Base-by-base conservation (phyloP, 2,329 filamentous ascomycete species). In the Monosporascus sp. region DNA sequence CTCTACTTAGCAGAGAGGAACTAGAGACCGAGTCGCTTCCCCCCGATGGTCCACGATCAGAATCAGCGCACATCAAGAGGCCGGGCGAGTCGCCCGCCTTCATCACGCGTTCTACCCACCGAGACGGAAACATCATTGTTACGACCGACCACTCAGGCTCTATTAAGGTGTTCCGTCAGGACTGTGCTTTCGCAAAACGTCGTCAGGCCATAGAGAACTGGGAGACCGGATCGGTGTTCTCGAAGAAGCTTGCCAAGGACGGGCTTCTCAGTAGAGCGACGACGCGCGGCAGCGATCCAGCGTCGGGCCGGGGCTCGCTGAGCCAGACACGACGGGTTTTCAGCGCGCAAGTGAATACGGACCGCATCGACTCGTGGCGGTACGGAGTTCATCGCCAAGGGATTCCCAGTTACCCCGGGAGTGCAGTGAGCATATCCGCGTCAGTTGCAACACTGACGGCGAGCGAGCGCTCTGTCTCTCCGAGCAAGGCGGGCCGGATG, bases 81-180 rank as follows among this genome's bases (percentile, higher is more conserved):
- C 81, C 82, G 0, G 83, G 87, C 53, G 87, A 89, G 61, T 88
- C 85, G 1, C 89, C 91, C 0, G 83, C 86, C 0, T 96, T 95
- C 63, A 71, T 92, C 37, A 80, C 89, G 11, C 84, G 91, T 17
- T 87, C 85, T 6, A 80, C 80, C 17, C 94, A 99, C 66, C 74
- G 77, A 15, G 85, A 86, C 55, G 94, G 94, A 25, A 90, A 96
- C 63, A 97, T 99, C 57, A 86, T 99, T 52, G 83, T 97, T 48
- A 96, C 93, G 0, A 89, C 92, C 2, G 93, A 97, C 67, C 90
- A 90, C 62, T 85, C 84, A 0, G 94, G 94, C 37, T 82, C 84
- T 25, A 94, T 99, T 72, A 97, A 97, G 67, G 88, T 97, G 1
- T 97, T 97, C 66, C 83, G 94, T 20, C 93, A 97, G 69, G 94